phyloP scores from a whole-genome alignment of 2,329 filamentous ascomycete species.

The Chalara sp. region DNA sequence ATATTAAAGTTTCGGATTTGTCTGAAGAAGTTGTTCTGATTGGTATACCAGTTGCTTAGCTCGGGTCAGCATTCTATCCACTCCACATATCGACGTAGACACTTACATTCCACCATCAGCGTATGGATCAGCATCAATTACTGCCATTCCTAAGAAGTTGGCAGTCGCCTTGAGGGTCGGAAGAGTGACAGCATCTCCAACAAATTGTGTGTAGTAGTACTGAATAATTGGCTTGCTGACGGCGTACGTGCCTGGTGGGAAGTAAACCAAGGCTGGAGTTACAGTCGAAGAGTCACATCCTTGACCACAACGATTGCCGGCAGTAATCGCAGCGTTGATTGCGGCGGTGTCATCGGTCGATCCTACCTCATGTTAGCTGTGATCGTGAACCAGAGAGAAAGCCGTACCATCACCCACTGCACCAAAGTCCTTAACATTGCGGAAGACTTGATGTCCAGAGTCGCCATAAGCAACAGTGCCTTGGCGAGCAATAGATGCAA shows the following conservation, averaged over 20 bases:
- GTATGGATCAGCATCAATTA: slow-evolving; percentile 88
- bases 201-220: slow-evolving; percentile 89
- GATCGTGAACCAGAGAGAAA: slow-evolving; percentile 25
- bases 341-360: slow-evolving; percentile 75
- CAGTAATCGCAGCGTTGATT: slow-evolving; percentile 76
- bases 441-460: slow-evolving; percentile 62
- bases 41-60: slow-evolving; percentile 63
- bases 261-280: slow-evolving; percentile 84
- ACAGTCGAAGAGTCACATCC: slow-evolving; percentile 79
- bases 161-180: slow-evolving; percentile 70
- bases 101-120: slow-evolving; percentile 43
- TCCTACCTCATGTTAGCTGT: slow-evolving; percentile 50
- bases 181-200: slow-evolving; percentile 68
- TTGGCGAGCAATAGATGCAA: slow-evolving; percentile 24
- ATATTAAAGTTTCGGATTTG: slow-evolving; percentile 78
- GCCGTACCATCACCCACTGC: slow-evolving; percentile 59
- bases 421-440: slow-evolving; percentile 72
- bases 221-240: slow-evolving; percentile 75
- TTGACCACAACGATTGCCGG: slow-evolving; percentile 72
- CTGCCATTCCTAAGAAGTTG: slow-evolving; percentile 74
- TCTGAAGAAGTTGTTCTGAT: slow-evolving; percentile 69
- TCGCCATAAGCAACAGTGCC: slow-evolving; percentile 29
- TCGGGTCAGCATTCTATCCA: not conserved
- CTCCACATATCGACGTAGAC: not conserved
- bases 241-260: slow-evolving; percentile 73